Evolutionary conservation across 306 rosid species (phyloP), one percentile per base, ranked within the genome.

Genomic region (Betula pendula): DNA sequence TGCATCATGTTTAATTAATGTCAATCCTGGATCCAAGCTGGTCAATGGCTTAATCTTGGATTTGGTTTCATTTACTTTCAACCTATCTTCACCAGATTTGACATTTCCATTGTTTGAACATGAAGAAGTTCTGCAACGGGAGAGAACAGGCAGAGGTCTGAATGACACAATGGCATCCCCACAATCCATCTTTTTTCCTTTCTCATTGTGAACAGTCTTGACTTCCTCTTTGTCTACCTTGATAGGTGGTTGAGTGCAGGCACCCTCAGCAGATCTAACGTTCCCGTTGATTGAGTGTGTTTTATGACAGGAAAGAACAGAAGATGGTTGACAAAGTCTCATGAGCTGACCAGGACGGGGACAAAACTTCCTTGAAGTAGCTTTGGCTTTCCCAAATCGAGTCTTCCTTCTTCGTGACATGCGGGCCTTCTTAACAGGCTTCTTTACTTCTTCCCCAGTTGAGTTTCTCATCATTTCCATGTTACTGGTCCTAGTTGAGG

Each of bases 71-170:
- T 70, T 43, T 2, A 56, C 22, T 40, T 25, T 74, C 31, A 76
- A 63, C 72, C 17, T 71, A 77, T 82, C 79, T 58, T 88, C 87
- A 53, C 77, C 74, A 74, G 72, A 75, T 72, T 80, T 79, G 69
- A 65, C 68, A 70, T 62, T 73, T 69, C 82, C 77, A 44, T 62
- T 44, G 29, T 47, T 76, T 56, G 83, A 82, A 77, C 74, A 70
- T 1, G 72, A 66, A 56, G 83, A 73, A 71, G 74, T 81, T 68
- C 79, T 80, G 82, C 90, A 87, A 69, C 81, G 84, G 67, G 82
- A 80, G n/a, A 84, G 88, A 76, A 84, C 69, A 80, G 83, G 40
- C 49, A 48, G 59, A 48, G 48, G 19, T 35, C 70, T 59, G 49
- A 73, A 40, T 38, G 82, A 74, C 59, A 63, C 71, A 63, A 22